These are phyloP conservation scores for Amaranthus cruentus DNA, from an alignment of 148 eudicot species.

Conservation along the genomic window DNA sequence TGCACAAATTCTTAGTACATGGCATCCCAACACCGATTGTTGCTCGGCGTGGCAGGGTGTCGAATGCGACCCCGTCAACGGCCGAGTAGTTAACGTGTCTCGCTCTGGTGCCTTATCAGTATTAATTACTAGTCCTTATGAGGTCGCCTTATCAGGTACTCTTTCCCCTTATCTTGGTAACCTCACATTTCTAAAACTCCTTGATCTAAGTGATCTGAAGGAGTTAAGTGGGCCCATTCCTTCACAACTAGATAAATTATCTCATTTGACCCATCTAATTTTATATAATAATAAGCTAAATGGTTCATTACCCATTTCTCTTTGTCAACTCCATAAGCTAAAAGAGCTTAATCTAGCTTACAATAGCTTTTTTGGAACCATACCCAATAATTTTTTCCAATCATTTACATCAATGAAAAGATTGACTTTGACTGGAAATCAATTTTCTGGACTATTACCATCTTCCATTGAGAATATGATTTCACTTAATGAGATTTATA, in stretches of 20 bases:
- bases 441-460: conserved; percentile 51
- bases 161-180: conserved; percentile 67
- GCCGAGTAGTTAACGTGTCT: too few species aligned
- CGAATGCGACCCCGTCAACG: too few species aligned
- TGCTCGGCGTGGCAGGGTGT: too few species aligned
- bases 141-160: conserved; percentile 48
- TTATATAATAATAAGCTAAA: conserved; percentile 48
- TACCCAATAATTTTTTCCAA: conserved; percentile 34
- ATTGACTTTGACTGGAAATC: conserved; percentile 49
- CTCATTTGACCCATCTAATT: conserved; percentile 34
- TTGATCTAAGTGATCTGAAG: conserved; percentile 63
- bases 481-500: conserved; percentile 35
- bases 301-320: conserved; percentile 50
- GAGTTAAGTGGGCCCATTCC: conserved; percentile 51
- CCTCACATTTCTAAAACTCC: conserved; percentile 44
- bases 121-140: too few species aligned
- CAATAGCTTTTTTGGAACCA: conserved; percentile 41
- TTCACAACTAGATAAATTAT: conserved; percentile 43
- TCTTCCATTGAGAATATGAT: conserved; percentile 36
- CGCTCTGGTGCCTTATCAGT: too few species aligned
- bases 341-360: conserved; percentile 36
- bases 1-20: neutral
- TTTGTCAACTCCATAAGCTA: conserved; percentile 32
- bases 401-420: conserved; percentile 27
- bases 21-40: too few species aligned